Evolutionary conservation across 805 yeast species (phyloP), one percentile per base, ranked within the genome.

Genomic region (Saccharomycopsis babjevae): DNA sequence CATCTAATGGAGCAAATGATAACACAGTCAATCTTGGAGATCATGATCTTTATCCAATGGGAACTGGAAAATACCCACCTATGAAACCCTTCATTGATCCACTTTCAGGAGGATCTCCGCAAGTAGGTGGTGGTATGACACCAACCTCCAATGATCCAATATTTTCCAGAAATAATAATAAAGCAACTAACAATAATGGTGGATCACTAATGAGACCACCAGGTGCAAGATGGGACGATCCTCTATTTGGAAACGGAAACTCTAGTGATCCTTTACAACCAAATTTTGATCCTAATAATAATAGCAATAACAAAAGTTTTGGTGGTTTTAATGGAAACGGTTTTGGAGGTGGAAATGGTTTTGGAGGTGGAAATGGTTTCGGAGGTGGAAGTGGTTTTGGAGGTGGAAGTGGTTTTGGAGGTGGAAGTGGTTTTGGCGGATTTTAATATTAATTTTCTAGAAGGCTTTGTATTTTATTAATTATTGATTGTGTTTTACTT

Each of bases 191-290:
- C 28, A 39, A 28, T 20, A 43, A 22, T 25, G 22, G 22, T 46
- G 52, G 52, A 46, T 68, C 67, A 15, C 34, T 66, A 36, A 60
- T 66, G 32, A 61, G 68, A n/a, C 75, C 76, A 3, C 73, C 73
- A 1, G 76, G 76, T 5, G 70, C 75, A 13, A 65, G 79, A 18
- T 75, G 72, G 68, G 79, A 76, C 58, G 75, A 77, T 15, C 70
- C 76, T 10, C 13, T 38, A 22, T 62, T 60, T 58, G 63, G 63
- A n/a, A 38, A 54, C 7, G 62, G 56, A 36, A 60, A 60, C 34
- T 57, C 46, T 3, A 16, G 46, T 3, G 63, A 59, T n/a, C 39
- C 61, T 42, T 58, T 58, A 6, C 50, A 32, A 54, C 50, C 61
- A 18, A 63, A 63, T 25, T 57, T 59, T 30, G 61, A 57, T n/a